Base-by-base conservation (phyloP, 257 asterid species). In the Solanum infundibuliforme region DNA sequence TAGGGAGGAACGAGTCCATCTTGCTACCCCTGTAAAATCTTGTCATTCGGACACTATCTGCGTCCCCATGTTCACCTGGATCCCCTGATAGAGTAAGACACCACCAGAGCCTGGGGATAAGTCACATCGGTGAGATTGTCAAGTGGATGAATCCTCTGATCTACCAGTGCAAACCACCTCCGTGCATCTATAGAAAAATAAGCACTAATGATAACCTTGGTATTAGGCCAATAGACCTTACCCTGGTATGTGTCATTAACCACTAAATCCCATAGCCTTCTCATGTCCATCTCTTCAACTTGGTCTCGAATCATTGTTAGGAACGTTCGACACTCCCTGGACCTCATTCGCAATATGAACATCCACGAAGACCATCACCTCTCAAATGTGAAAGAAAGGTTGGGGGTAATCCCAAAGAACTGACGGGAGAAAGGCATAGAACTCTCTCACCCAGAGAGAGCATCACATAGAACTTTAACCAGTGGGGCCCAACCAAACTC, bases 361-460 rank as follows among this genome's bases (percentile, higher is more conserved):
- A 62, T 62, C 29, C 31, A 62, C 6, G 3, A 2, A 14, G 31
- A 23, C 29, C 27, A 8, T 5, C 13, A 62, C 3, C 29, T 25
- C 69, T 23, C 14, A 5, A 23, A 62, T 62, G 12, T 11, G 2
- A 23, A 62, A 5, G 27, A 23, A 8, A 23, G 6, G 29, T 9
- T 62, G 5, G 31, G 69, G 69, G 6, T 23, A 23, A 62, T 62
- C 31, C 29, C 14, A 62, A 23, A 23, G 3, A 8, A 23, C 13
- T n/a, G 1, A 23, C 0, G 31, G 1, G 3, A 62, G 31, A 23
- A 62, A 8, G 7, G 3, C 31, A 4, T 62, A 23, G 0, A 8
- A 23, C 6, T 62, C 69, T n/a, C 3, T 62, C 31, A 9, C 69
- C 14, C 7, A 2, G 6, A 23, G 31, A 62, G 29, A 23, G 29